Evolutionary conservation across 2,329 filamentous ascomycete species (phyloP).

Genomic region (Clonostachys sp.): DNA sequence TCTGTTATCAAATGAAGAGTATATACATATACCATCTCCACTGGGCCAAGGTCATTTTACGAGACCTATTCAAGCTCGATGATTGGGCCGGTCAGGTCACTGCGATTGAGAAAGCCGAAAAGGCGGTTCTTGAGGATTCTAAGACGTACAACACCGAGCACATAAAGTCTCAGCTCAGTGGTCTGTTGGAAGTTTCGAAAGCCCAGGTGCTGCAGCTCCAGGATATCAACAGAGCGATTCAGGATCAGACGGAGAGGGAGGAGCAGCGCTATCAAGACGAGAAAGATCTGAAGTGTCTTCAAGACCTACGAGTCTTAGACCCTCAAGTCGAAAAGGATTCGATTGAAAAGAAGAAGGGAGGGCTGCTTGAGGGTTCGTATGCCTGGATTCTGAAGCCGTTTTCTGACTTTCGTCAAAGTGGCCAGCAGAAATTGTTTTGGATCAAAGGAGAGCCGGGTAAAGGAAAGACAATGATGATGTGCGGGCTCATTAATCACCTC

Average conservation of each 20-base stretch:
- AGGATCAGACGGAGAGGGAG: neutral
- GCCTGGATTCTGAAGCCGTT: constrained; percentile 24
- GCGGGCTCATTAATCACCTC: constrained; percentile 24
- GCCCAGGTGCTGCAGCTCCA: constrained; percentile 9
- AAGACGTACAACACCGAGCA: neutral
- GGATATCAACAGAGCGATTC: constrained; percentile 12
- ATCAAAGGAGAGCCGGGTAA: constrained; percentile 27
- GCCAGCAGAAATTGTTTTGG: constrained; percentile 18
- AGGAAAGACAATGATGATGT: constrained; percentile 33
- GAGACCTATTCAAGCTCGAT: neutral
- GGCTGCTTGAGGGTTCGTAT: constrained; percentile 21
- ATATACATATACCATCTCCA: neutral
- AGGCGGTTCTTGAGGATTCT: neutral
- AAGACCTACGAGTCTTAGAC: constrained; percentile 1
- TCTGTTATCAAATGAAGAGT: neutral
- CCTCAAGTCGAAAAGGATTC: constrained; percentile 2
- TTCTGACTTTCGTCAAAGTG: constrained; percentile 6
- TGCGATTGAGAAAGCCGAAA: neutral
- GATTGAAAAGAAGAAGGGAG: constrained; percentile 20
- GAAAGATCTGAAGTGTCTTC: neutral
- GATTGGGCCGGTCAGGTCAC: neutral
- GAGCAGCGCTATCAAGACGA: neutral
- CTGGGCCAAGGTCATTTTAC: neutral
- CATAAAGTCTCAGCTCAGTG: neutral
- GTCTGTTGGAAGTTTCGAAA: constrained; percentile 23